Percentiles rank a stretch among this genome's conserved stretches.
Conservation (phyloP, 108 stramenopile species). For the Schizochytrium sp. region DNA sequence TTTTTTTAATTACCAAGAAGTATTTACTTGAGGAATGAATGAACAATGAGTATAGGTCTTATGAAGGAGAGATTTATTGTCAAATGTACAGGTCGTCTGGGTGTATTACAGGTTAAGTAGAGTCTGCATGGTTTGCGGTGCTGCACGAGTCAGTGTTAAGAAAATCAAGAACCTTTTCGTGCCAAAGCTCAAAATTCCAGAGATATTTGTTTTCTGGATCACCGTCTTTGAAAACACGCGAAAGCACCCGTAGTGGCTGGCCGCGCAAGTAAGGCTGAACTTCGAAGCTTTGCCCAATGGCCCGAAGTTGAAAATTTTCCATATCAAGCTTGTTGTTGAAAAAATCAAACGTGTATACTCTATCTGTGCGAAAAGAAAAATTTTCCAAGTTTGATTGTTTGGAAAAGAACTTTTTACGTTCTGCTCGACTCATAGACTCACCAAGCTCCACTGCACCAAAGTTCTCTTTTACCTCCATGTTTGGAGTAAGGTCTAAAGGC, state of each 20-base stretch:
- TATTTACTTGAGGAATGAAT: too few species aligned
- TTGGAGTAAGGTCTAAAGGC: slow-evolving; percentile 4
- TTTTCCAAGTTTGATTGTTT: neutral
- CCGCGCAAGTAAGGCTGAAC: slow-evolving; percentile 31
- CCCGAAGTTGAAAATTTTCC: slow-evolving; percentile 11
- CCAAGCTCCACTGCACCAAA: slow-evolving; percentile 1
- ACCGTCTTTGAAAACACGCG: neutral
- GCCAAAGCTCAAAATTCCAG: slow-evolving; percentile 60
- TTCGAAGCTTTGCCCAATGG: slow-evolving; percentile 16
- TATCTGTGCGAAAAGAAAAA: slow-evolving; percentile 7
- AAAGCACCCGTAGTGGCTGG: slow-evolving; percentile 49
- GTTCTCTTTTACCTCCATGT: slow-evolving; percentile 23
- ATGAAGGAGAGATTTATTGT: too few species aligned
- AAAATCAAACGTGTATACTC: slow-evolving; percentile 46
- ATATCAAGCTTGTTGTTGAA: slow-evolving; percentile 55
- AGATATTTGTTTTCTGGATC: neutral
- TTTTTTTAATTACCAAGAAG: too few species aligned
- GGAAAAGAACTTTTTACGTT: slow-evolving; percentile 13
- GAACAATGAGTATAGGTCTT: too few species aligned
- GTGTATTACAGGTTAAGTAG: neutral
- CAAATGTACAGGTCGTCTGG: too few species aligned
- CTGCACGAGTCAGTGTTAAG: neutral
- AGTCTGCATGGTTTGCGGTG: neutral
- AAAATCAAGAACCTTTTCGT: slow-evolving; percentile 13
- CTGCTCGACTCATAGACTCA: neutral